A percentile compares a stretch with the other conserved stretches of the same genome.
Evolutionary conservation across 495 filamentous ascomycete genomes (phyloP).

Genomic region (Neurospora sublineolata): DNA sequence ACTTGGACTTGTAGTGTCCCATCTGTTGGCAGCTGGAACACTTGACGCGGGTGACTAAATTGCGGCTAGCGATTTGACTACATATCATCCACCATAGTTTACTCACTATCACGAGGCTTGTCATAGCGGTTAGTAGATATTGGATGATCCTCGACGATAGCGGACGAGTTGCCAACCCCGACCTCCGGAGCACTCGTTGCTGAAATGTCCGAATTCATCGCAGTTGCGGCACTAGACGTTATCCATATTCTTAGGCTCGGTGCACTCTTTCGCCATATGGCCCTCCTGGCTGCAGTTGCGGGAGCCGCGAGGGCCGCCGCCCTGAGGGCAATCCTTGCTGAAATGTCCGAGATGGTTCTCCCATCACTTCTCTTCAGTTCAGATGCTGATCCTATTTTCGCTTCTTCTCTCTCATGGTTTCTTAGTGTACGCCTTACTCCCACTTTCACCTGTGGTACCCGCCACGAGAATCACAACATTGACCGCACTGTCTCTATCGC

Average conservation of each 20-base stretch:
- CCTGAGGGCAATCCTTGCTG: constrained; percentile 66
- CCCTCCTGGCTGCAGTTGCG: constrained; percentile 59
- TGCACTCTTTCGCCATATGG: constrained; percentile 39
- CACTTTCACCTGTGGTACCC: not conserved
- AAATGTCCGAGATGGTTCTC: constrained; percentile 42
- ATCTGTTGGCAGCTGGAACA: constrained; percentile 67
- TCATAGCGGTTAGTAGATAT: too few relatives aligned
- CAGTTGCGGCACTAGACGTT: constrained; percentile 65
- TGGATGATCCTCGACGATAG: too few relatives aligned
- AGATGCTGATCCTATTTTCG: not conserved
- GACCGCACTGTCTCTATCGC: not conserved
- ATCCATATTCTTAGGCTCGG: constrained; percentile 57
- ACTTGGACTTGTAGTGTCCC: constrained; percentile 57
- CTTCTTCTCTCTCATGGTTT: not conserved
- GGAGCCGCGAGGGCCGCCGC: constrained; percentile 44
- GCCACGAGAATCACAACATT: not conserved
- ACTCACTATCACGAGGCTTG: constrained; percentile 62
- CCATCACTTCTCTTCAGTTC: not conserved
- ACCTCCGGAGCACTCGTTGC: constrained; percentile 64
- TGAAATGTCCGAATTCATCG: constrained; percentile 55
- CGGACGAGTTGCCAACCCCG: too few relatives aligned
- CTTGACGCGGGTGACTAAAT: constrained; percentile 48
- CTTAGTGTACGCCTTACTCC: not conserved
- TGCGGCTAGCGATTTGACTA: constrained; percentile 22
- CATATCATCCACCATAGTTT: not conserved